These are phyloP conservation scores for Fusarium praegraminearum DNA, from an alignment of 2,329 filamentous ascomycete species.

Conservation along the genomic window DNA sequence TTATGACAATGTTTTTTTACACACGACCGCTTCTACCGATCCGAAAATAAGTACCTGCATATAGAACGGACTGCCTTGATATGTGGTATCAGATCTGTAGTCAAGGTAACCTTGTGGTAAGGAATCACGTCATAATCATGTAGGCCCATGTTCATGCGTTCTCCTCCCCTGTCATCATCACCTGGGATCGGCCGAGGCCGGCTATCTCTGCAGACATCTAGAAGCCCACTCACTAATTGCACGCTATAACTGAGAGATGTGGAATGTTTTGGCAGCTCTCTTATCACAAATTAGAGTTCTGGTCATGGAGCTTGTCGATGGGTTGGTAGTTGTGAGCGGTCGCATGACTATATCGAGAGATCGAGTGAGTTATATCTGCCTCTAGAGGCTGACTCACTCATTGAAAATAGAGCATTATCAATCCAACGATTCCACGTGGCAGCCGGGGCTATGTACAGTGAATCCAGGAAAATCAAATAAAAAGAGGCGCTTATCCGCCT, in stretches of 20 bases:
- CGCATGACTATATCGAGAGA: conserved; percentile 58
- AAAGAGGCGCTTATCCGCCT: not conserved
- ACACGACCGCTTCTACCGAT: not conserved
- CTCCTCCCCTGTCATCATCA: not conserved
- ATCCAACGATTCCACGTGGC: not conserved
- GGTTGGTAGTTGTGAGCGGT: conserved; percentile 51
- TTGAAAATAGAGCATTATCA: not conserved
- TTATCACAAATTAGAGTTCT: not conserved
- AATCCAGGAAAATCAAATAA: conserved; percentile 32
- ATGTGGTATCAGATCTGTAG: not conserved
- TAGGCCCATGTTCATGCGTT: conserved; percentile 7
- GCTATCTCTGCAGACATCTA: not conserved
- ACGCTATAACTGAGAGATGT: not conserved
- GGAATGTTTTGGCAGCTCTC: not conserved
- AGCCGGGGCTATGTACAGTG: not conserved
- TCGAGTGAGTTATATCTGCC: conserved; percentile 54
- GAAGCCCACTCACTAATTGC: not conserved
- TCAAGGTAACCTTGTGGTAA: not conserved
- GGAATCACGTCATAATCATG: conserved; percentile 17
- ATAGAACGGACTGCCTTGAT: not conserved
- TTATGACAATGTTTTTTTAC: not conserved
- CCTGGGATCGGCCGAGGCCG: not conserved
- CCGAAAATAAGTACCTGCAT: not conserved
- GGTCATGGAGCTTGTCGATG: conserved; percentile 30
- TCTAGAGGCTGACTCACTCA: not conserved